Conservation (phyloP, 1,284 basidiomycete species). For the Hemileia vastatrix region DNA sequence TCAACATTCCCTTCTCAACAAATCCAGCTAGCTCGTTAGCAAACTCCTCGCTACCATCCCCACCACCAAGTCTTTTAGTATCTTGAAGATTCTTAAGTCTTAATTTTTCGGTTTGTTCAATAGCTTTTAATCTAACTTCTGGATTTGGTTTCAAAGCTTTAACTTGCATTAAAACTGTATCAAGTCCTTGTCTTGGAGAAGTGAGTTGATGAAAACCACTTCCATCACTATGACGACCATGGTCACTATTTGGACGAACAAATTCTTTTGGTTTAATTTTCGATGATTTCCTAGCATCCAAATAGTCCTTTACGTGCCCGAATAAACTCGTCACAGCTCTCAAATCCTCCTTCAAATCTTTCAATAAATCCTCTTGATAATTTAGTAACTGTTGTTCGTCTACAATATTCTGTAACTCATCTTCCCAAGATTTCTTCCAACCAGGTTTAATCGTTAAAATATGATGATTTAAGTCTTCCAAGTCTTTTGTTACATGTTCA, state of each 20-base stretch:
- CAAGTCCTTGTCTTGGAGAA: conserved; percentile 47
- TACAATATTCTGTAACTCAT: conserved; percentile 88
- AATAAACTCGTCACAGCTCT: conserved; percentile 75
- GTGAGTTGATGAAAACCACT: conserved; percentile 51
- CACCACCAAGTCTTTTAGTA: conserved; percentile 50
- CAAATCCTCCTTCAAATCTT: conserved; percentile 81
- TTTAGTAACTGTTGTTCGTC: conserved; percentile 92
- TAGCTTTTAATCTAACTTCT: conserved; percentile 66
- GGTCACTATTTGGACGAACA: conserved; percentile 37
- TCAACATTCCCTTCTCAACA: conserved; percentile 70
- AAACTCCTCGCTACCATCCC: conserved; percentile 53
- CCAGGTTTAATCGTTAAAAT: conserved; percentile 83
- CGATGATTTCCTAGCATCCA: conserved; percentile 14
- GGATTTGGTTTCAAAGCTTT: conserved; percentile 70
- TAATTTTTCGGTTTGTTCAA: conserved; percentile 69
- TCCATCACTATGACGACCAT: conserved; percentile 46
- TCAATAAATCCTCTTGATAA: conserved; percentile 80
- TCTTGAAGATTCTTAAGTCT: conserved; percentile 63
- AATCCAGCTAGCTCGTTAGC: conserved; percentile 70
- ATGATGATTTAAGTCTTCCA: conserved; percentile 70
- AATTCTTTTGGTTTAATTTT: conserved; percentile 37
- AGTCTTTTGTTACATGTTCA: conserved; percentile 57
- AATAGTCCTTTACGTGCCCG: conserved; percentile 64
- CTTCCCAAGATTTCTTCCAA: conserved; percentile 98
- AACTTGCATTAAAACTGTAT: conserved; percentile 75